Percentiles rank a stretch among this genome's conserved stretches.
These are phyloP conservation scores for Aspergillus caelatus DNA, from an alignment of 2,329 filamentous ascomycete species.

Conservation along the genomic window DNA sequence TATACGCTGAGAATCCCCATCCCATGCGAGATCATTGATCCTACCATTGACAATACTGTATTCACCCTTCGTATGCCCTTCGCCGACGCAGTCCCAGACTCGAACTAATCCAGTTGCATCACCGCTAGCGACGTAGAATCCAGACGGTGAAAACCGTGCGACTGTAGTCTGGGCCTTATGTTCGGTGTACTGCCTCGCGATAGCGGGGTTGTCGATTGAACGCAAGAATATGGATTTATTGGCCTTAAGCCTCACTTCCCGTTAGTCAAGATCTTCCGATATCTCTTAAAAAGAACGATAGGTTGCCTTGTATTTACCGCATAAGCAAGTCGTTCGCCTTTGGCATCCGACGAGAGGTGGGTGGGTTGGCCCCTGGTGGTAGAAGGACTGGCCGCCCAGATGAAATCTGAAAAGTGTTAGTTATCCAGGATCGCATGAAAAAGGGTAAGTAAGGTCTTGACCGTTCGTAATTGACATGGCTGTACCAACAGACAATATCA, in stretches of 20 bases:
- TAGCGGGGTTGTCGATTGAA: constrained; percentile 84
- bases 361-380: constrained; percentile 87
- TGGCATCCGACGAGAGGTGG: constrained; percentile 81
- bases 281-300: background rate
- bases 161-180: constrained; percentile 89
- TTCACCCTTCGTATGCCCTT: constrained; percentile 88
- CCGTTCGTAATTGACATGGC: constrained; percentile 51
- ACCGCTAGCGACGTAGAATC: constrained; percentile 92
- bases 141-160: constrained; percentile 89
- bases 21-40: constrained; percentile 97
- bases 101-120: constrained; percentile 82
- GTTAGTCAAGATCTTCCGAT: background rate
- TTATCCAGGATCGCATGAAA: background rate
- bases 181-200: constrained; percentile 86
- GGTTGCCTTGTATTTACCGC: constrained; percentile 62
- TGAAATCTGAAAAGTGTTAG: constrained; percentile 57
- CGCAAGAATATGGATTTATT: constrained; percentile 97
- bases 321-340: constrained; percentile 90
- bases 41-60: constrained; percentile 92
- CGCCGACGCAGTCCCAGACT: constrained; percentile 87
- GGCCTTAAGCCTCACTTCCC: constrained; percentile 58
- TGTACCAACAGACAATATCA: constrained; percentile 15
- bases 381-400: constrained; percentile 81
- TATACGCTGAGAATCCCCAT: constrained; percentile 92
- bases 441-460: constrained; percentile 21